Evolutionary conservation across 2,329 filamentous ascomycete genomes (phyloP).

Genomic region (Colletotrichum abscissum): DNA sequence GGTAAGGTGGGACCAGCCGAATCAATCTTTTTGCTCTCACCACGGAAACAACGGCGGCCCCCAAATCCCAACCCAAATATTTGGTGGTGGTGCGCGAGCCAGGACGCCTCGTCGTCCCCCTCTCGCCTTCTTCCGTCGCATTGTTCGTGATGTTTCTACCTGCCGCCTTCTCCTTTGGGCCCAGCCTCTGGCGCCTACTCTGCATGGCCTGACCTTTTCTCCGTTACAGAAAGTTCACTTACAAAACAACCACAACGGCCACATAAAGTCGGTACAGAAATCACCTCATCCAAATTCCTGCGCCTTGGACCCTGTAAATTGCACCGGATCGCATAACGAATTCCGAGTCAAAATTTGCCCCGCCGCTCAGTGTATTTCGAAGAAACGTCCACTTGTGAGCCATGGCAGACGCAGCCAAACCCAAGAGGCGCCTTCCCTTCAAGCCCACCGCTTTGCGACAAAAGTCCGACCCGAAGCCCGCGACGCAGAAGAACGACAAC

Average conservation of each 20-base stretch:
- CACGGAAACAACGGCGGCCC: slow-evolving; percentile 21
- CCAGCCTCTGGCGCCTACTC: slow-evolving; percentile 10
- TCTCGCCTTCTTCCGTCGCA: not conserved
- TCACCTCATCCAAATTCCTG: not conserved
- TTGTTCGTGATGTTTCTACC: slow-evolving; percentile 20
- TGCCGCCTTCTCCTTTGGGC: slow-evolving; percentile 11
- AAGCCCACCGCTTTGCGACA: slow-evolving; percentile 59
- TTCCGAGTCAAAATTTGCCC: not conserved
- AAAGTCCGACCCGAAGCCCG: slow-evolving; percentile 42
- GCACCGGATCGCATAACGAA: not conserved
- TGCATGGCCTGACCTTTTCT: not conserved
- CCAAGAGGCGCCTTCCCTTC: slow-evolving; percentile 58
- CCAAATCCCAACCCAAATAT: slow-evolving; percentile 3
- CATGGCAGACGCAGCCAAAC: slow-evolving; percentile 33
- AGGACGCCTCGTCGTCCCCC: not conserved
- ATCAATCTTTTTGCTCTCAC: slow-evolving; percentile 26
- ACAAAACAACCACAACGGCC: not conserved
- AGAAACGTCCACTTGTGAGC: not conserved
- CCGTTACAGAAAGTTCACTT: not conserved
- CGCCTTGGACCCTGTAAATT: not conserved
- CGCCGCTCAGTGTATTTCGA: not conserved
- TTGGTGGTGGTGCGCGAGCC: slow-evolving; percentile 6
- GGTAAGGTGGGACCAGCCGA: slow-evolving; percentile 8
- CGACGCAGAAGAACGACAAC: slow-evolving; percentile 16
- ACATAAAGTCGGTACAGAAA: not conserved